phyloP scores from a whole-genome alignment of 192 early-diverging fungal species.

The Backusella liffmaniae region DNA sequence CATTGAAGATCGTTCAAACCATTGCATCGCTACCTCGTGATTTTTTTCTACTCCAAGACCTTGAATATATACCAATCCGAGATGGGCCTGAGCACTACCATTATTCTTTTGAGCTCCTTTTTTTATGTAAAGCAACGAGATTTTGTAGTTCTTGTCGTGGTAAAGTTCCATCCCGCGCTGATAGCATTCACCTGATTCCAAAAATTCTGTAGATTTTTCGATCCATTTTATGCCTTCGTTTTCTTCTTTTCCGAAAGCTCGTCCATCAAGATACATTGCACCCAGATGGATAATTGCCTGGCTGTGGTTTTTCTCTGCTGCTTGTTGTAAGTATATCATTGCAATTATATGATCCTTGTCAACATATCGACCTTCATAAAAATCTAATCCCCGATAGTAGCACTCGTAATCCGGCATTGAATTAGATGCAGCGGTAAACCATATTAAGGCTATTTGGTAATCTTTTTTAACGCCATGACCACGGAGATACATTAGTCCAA shows the following conservation, averaged over 20 bases:
- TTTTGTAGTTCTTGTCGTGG: background rate
- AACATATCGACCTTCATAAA: too few species aligned
- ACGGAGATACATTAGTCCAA: too few species aligned
- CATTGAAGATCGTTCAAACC: background rate
- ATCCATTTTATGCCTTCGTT: background rate
- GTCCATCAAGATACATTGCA: background rate
- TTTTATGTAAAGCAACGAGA: background rate
- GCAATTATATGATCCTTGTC: too few species aligned
- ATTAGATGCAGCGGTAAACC: too few species aligned
- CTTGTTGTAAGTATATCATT: too few species aligned
- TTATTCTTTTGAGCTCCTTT: background rate
- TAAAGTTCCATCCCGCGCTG: background rate
- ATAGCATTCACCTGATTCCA: background rate
- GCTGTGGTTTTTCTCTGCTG: too few species aligned
- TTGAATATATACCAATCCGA: background rate
- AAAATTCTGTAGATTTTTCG: background rate
- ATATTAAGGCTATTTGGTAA: too few species aligned
- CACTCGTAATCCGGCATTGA: too few species aligned
- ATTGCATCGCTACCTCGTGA: background rate
- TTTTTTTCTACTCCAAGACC: background rate
- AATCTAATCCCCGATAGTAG: too few species aligned
- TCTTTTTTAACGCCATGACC: too few species aligned
- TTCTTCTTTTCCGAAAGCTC: background rate
- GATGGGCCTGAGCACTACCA: background rate
- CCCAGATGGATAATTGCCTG: too few species aligned